Base-by-base conservation (phyloP, 805 yeast species). In the Zygosaccharomyces gambellarensis region DNA sequence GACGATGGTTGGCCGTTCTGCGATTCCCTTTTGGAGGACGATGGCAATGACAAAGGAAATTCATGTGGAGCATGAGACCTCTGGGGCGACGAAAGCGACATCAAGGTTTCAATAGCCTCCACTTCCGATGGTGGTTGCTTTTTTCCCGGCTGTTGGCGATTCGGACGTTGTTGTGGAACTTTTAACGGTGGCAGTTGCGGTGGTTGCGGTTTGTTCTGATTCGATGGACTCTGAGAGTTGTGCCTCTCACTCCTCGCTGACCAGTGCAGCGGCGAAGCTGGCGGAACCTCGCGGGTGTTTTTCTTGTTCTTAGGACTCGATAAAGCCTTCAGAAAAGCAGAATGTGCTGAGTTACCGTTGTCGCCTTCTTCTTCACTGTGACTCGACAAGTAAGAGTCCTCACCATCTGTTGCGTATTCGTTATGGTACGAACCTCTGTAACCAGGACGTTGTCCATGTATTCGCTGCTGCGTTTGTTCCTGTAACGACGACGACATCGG, bases 41-140 rank as follows among this genome's bases (percentile, higher is more conserved):
- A 34, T 14, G 38, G 22, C 9, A 25, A 25, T 8, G 28, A 25
- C 28, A 25, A 25, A 6, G 28, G 28, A 36, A 52, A 52, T 11
- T 52, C 55, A 12, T 47, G 50, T 2, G 61, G 47, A 17, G 59
- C 47, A 23, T 54, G 53, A 6, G 62, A 42, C 29, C 61, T 58
- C 39, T 61, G 63, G 4, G 73, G 72, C 1, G 72, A 68, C 5
- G 75, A 63, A 21, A 72, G 55, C 1, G 75, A 70, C 74, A 72
- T 72, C 17, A 72, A 53, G 3, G 73, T 71, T 40, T 70, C 73
- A 3, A 72, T 65, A 1, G 74, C 76, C 46, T 70, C 74, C 3
- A 66, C 73, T 50, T 71, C 73, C 3, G 69, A 64, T 5, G 64
- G 64, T 19, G 49, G 53, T 19, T 52, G 52, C 22, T 51, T 48